Percentiles rank a stretch among this genome's conserved stretches.
Conservation (phyloP, 192 early-diverging fungal genomes). For the Mortierella hygrophila region DNA sequence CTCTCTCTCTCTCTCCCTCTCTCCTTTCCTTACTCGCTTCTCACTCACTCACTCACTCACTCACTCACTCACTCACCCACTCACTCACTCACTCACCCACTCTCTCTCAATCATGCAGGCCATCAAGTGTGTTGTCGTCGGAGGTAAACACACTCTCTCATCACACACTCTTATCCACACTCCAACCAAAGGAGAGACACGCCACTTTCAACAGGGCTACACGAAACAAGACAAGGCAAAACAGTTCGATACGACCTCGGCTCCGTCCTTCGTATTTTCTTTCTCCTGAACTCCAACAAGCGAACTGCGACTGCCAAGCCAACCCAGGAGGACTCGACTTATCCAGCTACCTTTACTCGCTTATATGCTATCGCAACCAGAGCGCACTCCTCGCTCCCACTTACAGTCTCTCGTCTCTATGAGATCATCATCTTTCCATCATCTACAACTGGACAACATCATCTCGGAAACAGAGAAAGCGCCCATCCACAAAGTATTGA, state of each 20-base stretch:
- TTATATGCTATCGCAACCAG: neutral
- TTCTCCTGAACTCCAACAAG: too few species aligned
- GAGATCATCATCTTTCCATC: neutral
- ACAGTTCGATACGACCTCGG: too few species aligned
- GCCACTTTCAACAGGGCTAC: too few species aligned
- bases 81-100: neutral
- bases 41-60: neutral
- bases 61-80: neutral
- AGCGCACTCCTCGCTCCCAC: neutral
- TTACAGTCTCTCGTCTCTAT: neutral
- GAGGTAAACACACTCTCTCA: slow-evolving; percentile 21
- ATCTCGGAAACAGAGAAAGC: neutral
- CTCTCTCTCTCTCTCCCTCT: neutral
- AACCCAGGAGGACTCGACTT: too few species aligned
- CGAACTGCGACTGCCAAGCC: too few species aligned
- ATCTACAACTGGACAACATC: neutral
- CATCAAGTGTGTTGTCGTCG: slow-evolving; percentile 48
- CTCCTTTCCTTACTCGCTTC: neutral
- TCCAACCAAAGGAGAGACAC: neutral
- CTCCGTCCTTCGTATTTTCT: too few species aligned
- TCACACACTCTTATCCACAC: neutral
- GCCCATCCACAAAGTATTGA: neutral
- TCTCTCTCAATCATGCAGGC: slow-evolving; percentile 30
- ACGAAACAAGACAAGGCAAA: too few species aligned
- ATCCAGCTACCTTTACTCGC: neutral